These are phyloP conservation scores for Oryza meridionalis DNA, from an alignment of 176 grass and related monocot genomes.

Conservation along the genomic window DNA sequence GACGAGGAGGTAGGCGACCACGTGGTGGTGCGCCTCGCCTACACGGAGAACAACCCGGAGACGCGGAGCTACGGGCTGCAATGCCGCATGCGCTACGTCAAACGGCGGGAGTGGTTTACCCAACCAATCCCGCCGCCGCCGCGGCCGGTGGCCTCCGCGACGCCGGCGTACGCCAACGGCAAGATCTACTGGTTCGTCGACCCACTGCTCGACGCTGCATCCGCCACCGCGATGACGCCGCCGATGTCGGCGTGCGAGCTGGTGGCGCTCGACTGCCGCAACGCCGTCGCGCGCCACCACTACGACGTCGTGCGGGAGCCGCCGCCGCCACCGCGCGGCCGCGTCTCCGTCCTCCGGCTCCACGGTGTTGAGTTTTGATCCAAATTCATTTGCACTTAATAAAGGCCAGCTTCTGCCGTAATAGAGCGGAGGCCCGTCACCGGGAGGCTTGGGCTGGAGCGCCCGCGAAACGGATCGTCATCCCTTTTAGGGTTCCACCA, in stretches of 20 bases:
- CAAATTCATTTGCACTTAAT: no score
- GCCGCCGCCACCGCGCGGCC: neutral
- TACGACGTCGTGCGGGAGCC: conserved; percentile 13
- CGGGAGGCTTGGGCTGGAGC: no score
- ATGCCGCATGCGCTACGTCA: neutral
- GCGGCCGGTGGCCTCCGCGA: neutral
- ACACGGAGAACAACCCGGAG: neutral
- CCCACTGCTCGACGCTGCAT: neutral
- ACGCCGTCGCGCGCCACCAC: neutral
- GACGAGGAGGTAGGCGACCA: conserved; percentile 16
- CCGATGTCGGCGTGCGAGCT: neutral
- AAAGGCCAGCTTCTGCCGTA: no score
- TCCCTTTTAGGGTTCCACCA: no score
- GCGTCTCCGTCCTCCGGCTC: neutral
- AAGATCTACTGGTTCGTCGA: conserved; percentile 14
- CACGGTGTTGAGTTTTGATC: no score
- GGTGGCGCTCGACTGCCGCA: neutral
- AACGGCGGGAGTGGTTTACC: neutral
- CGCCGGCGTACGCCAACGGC: neutral
- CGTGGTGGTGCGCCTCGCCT: neutral
- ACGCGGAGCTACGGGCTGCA: neutral
- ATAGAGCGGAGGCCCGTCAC: no score
- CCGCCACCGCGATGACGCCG: no score
- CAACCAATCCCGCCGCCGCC: neutral
- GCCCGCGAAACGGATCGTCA: no score